phyloP scores from a whole-genome alignment of 768 basidiomycete species.

The Goffeauzyma gilvescens region DNA sequence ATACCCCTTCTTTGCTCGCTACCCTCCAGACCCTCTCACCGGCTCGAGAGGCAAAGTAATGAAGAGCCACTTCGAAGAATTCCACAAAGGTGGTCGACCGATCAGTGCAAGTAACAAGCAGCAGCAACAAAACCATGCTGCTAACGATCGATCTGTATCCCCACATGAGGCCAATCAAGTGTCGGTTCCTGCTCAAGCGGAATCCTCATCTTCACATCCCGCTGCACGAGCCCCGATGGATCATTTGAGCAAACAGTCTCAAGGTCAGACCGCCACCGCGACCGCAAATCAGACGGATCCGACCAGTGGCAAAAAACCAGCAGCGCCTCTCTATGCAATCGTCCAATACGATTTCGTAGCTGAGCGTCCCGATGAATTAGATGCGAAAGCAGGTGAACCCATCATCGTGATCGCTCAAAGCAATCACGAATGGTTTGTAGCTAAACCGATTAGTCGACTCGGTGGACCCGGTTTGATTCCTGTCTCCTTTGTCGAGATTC shows the following conservation, averaged over 20 bases:
- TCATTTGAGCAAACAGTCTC: not conserved
- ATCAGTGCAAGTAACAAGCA: too few relatives aligned
- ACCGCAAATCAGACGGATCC: too few relatives aligned
- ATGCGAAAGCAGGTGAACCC: slow-evolving; percentile 78
- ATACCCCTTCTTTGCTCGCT: not conserved
- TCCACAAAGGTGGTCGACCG: slow-evolving; percentile 41
- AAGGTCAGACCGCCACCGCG: too few relatives aligned
- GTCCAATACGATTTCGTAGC: slow-evolving; percentile 89
- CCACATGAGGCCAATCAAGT: too few relatives aligned
- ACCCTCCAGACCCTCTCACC: slow-evolving; percentile 47
- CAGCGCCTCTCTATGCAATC: slow-evolving; percentile 87
- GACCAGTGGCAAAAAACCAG: too few relatives aligned
- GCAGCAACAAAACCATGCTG: too few relatives aligned
- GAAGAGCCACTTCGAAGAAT: slow-evolving; percentile 70
- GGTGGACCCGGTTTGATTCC: slow-evolving; percentile 94
- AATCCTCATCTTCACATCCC: too few relatives aligned
- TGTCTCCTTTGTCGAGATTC: slow-evolving; percentile 88
- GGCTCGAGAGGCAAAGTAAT: slow-evolving; percentile 84
- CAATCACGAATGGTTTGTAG: slow-evolving; percentile 99
- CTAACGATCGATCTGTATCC: too few relatives aligned
- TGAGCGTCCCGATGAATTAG: slow-evolving; percentile 90
- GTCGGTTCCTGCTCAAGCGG: too few relatives aligned
- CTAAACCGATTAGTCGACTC: slow-evolving; percentile 85
- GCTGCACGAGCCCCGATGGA: too few relatives aligned
- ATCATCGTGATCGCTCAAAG: slow-evolving; percentile 97